Evolutionary conservation across 345 rosid species (phyloP).

Genomic region (Linum tenue): DNA sequence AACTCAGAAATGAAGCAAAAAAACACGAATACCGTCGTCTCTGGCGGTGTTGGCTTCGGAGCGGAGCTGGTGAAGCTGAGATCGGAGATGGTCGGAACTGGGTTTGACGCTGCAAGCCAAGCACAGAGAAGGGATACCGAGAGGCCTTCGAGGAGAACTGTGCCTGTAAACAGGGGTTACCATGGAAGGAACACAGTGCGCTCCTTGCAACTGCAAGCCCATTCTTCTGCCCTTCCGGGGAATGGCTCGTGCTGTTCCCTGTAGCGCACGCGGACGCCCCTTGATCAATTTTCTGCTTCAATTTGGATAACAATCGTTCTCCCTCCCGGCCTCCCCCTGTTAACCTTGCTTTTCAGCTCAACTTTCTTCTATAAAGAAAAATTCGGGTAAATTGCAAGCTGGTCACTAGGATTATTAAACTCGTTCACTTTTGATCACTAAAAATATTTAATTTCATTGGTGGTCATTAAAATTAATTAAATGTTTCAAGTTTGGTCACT

Average conservation of each 20-base stretch:
- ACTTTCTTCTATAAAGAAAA: too few species aligned
- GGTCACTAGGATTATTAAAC: too few species aligned
- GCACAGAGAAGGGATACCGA: slow-evolving; percentile 18
- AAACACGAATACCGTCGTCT: slow-evolving; percentile 43
- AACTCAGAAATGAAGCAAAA: neutral
- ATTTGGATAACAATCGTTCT: too few species aligned
- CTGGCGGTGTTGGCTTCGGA: slow-evolving; percentile 60
- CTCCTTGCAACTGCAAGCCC: slow-evolving; percentile 22
- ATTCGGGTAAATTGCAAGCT: too few species aligned
- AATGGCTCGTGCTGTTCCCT: neutral
- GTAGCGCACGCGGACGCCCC: neutral
- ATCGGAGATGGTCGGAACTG: slow-evolving; percentile 48
- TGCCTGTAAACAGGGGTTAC: slow-evolving; percentile 14
- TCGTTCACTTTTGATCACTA: too few species aligned
- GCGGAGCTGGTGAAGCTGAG: slow-evolving; percentile 66
- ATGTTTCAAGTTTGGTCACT: too few species aligned
- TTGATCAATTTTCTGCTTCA: neutral
- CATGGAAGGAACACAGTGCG: slow-evolving; percentile 20
- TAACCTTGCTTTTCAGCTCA: too few species aligned
- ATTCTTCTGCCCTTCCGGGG: slow-evolving; percentile 10
- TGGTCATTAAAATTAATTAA: too few species aligned
- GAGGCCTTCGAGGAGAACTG: neutral
- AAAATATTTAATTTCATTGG: too few species aligned
- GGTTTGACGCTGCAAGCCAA: slow-evolving; percentile 20
- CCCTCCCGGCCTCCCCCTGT: too few species aligned